A percentile compares a stretch with the other conserved stretches of the same genome.
phyloP scores from a whole-genome alignment of 2,329 filamentous ascomycete species.

The Exophiala aquamarina region DNA sequence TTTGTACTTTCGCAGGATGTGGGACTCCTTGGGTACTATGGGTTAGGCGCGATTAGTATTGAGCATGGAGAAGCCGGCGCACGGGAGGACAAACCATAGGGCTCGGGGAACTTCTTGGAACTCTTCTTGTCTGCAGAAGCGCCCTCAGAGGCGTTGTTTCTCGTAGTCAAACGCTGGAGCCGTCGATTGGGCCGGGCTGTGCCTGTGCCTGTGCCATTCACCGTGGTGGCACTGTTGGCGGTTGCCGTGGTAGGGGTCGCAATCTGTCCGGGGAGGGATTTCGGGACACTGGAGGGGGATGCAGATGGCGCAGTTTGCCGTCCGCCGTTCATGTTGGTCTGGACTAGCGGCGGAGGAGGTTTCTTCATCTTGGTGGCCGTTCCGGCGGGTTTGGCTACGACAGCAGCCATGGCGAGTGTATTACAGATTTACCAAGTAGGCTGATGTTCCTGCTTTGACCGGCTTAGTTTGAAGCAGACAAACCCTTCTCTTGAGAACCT shows the following conservation, averaged over 20 bases:
- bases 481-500: conserved; percentile 15
- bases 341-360: conserved; percentile 53
- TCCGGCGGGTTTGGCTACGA: conserved; percentile 23
- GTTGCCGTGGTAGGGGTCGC: conserved; percentile 30
- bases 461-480: conserved; percentile 11
- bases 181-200: conserved; percentile 47
- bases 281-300: conserved; percentile 55
- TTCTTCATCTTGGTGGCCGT: conserved; percentile 30
- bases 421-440: background rate
- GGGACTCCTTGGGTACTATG: conserved; percentile 69
- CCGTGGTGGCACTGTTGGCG: conserved; percentile 42
- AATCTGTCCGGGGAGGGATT: conserved; percentile 49
- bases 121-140: conserved; percentile 33
- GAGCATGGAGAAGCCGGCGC: background rate
- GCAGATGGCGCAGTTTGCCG: conserved; percentile 60
- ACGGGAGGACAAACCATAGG: conserved; percentile 41
- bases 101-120: conserved; percentile 42
- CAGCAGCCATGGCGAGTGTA: conserved; percentile 22
- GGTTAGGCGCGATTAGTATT: conserved; percentile 9
- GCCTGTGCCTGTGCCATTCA: conserved; percentile 32
- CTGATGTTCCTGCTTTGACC: conserved; percentile 4
- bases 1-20: conserved; percentile 80
- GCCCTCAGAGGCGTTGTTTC: conserved; percentile 30
- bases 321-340: conserved; percentile 60
- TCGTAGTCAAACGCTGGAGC: conserved; percentile 36